Percentiles rank a stretch among this genome's conserved stretches.
phyloP scores from a whole-genome alignment of 495 filamentous ascomycete genomes.

The Cladorrhinum samala region DNA sequence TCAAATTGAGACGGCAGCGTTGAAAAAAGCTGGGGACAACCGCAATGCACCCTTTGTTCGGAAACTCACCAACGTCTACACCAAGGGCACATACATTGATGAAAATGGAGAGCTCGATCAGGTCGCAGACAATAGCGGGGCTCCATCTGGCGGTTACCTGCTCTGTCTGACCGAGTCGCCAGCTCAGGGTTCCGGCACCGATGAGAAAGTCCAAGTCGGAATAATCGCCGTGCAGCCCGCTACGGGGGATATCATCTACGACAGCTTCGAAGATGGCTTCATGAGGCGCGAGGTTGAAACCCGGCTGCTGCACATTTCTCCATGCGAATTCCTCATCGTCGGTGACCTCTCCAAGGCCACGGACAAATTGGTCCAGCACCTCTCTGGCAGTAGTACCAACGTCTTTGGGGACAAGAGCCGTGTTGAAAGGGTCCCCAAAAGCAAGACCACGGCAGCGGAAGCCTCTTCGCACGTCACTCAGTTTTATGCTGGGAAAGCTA shows the following conservation, averaged over 20 bases:
- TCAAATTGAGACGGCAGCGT: conserved; percentile 94
- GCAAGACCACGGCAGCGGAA: conserved; percentile 77
- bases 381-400: conserved; percentile 79
- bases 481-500: conserved; percentile 90
- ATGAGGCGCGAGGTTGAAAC: conserved; percentile 98
- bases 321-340: conserved; percentile 94
- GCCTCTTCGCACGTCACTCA: conserved; percentile 83
- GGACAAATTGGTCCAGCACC: conserved; percentile 84
- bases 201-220: conserved; percentile 90
- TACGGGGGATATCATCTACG: conserved; percentile 93
- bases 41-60: conserved; percentile 86
- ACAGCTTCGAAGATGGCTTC: conserved; percentile 95
- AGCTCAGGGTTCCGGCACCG: conserved; percentile 77
- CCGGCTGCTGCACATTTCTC: conserved; percentile 85
- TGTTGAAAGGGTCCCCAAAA: conserved; percentile 69
- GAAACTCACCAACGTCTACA: conserved; percentile 94
- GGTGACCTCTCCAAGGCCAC: conserved; percentile 89
- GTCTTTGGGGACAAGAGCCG: conserved; percentile 88
- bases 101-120: conserved; percentile 76
- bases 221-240: conserved; percentile 93
- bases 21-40: conserved; percentile 96
- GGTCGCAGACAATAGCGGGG: conserved; percentile 44
- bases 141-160: conserved; percentile 79
- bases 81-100: conserved; percentile 97
- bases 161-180: conserved; percentile 88